Evolutionary conservation across 495 filamentous ascomycete genomes (phyloP), one percentile per base, ranked within the genome.

Genomic region (Penicillium silybi): DNA sequence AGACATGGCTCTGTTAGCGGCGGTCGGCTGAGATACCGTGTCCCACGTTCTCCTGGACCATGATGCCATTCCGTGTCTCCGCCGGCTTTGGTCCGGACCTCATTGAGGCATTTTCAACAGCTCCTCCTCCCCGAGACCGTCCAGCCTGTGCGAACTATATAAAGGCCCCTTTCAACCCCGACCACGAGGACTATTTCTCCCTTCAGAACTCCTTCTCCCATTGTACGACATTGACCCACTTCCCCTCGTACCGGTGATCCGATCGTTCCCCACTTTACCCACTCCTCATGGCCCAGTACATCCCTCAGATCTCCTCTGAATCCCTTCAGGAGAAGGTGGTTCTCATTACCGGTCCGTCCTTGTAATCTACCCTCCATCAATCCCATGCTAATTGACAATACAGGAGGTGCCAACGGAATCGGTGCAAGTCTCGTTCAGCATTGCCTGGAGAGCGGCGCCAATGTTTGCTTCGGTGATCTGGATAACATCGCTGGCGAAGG

Each of bases 381-480:
- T n/a, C n/a, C 10, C 18, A 9, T 29, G 3, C 19, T 49, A 6
- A 6, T 11, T 22, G 16, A 8, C n/a, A 0, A 13, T 17, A 18
- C 15, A 82, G 79, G 79, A 41, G 76, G 75, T 41, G 70, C 78
- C 15, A 80, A 78, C 35, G 79, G 79, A 9, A 82, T 82, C 34
- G 78, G 79, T n/a, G 65, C 77, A 3, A 75, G 75, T 37, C 74
- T 78, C 0, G 74, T 78, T 9, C 62, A 75, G 20, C 69, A 76
- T 13, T 71, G 75, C 37, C 63, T 76, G 17, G 63, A 70, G 11
- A 61, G 66, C 13, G 74, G 75, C 7, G 77, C 77, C 46, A 71
- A 67, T 29, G 78, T 79, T 7, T 64, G 68, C 41, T 67, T 73
- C 47, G 73, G 69, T 32, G 78, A 81, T 47, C 58, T 76, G 9